Percentiles rank a stretch among this genome's conserved stretches.
Evolutionary conservation across 2,329 filamentous ascomycete genomes (phyloP).

Genomic region (Fusarium sp.): DNA sequence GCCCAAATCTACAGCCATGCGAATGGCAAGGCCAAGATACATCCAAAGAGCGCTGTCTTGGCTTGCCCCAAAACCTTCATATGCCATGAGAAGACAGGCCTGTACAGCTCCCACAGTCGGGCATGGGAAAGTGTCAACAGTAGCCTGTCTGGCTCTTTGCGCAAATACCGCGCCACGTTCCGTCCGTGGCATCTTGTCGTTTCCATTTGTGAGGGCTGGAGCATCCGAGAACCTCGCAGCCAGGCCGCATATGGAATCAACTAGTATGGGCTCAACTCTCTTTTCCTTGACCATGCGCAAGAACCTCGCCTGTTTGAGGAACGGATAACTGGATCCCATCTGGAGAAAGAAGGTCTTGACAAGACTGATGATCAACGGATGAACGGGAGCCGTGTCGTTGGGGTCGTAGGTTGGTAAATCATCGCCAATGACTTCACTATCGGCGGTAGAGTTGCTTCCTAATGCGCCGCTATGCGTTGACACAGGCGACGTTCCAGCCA

Average conservation of each 20-base stretch:
- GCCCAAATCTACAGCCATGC: constrained; percentile 83
- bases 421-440: constrained; percentile 59
- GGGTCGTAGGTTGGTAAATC: constrained; percentile 81
- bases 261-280: constrained; percentile 83
- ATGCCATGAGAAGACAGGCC: constrained; percentile 84
- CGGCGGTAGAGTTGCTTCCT: constrained; percentile 55
- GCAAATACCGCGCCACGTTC: constrained; percentile 84
- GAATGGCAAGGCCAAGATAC: constrained; percentile 89
- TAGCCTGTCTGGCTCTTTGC: constrained; percentile 83
- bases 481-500: constrained; percentile 64
- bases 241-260: constrained; percentile 86
- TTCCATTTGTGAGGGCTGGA: constrained; percentile 59
- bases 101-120: constrained; percentile 87
- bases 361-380: constrained; percentile 79
- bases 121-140: constrained; percentile 85
- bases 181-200: constrained; percentile 64
- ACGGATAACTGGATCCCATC: constrained; percentile 88
- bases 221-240: constrained; percentile 83
- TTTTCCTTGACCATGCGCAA: constrained; percentile 83
- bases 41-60: constrained; percentile 94
- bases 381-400: constrained; percentile 76
- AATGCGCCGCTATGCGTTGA: constrained; percentile 51
- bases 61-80: constrained; percentile 89
- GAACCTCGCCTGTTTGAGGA: constrained; percentile 79
- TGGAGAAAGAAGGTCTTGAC: constrained; percentile 85